Evolutionary conservation across 345 rosid genomes (phyloP), one percentile per base, ranked within the genome.

Genomic region (Camelina sativa): DNA sequence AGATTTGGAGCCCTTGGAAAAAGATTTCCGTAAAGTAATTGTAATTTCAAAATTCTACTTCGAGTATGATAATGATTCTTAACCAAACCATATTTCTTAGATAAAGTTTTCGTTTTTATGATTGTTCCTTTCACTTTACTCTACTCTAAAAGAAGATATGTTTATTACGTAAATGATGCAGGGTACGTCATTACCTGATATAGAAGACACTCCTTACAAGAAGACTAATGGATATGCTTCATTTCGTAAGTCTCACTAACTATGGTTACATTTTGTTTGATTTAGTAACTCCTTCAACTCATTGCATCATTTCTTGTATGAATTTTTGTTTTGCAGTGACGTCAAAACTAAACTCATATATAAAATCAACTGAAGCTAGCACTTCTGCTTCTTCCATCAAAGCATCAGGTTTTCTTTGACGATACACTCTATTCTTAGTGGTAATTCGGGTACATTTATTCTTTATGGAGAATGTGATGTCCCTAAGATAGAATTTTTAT

Each of bases 171-270:
- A 55, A 28, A 76, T 61, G 68, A 13, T 70, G 78, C 84, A 86
- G 96, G 64, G 82, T 85, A 25, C 28, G 23, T 53, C 71, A 28
- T 72, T 82, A 35, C 90, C 88, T 19, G 96, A 86, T 68, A 90
- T 92, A n/a, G 98, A 92, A 85, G 94, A 88, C 25, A 84, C 84
- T 79, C 85, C 89, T 5, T 85, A 58, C 79, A 87, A 78, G 46
- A 82, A 80, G 73, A 71, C 77, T 4, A 82, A 79, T 30, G 79
- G 73, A 58, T 69, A 86, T 62, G 8, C 82, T 34, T 61, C 48
- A 38, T 67, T 71, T 62, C 61, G 89, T 87, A 79, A 82, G 85
- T 70, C 80, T 69, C 71, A 16, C 77, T 19, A 5, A 3, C 44
- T 59, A 2, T 20, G 34, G 15, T 70, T 70, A 32, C 62, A 11